Evolutionary conservation across 768 basidiomycete genomes (phyloP), one percentile per base, ranked within the genome.

Genomic region (Cystofilobasidium capitatum): DNA sequence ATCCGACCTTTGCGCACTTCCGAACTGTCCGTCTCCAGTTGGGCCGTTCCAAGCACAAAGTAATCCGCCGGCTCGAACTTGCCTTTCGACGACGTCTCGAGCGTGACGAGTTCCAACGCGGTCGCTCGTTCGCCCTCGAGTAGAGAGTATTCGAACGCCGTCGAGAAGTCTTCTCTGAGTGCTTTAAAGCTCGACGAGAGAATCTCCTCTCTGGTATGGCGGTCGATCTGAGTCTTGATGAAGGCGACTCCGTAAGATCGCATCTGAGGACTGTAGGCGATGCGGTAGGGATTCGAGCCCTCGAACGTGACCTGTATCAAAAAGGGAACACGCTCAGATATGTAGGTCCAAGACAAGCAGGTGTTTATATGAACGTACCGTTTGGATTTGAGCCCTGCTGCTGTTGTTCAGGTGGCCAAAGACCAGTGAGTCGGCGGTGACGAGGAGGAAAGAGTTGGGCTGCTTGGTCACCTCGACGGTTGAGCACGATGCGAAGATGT

Each of bases 381-480:
- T 83, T 65, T 85, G 84, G 55, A 93, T 84, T 72, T 93, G 88
- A 75, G 91, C 81, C 75, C 88, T 88, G 70, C 88, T 84, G 14
- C 90, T 79, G 68, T 86, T 82, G 37, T 80, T 78, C 16, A 90
- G 81, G 7, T 78, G 78, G 10, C 90, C 91, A 54, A 94, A 83
- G 58, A 82, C 77, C 20, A 92, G 76, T 0, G 81, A 78, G 7
- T 79, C 79, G 0, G 81, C 74, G 3, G 83, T 81, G 13, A 83
- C 83, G 49, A 91, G 75, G 26, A 88, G 72, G n/a, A 90, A 75
- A 0, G 85, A 83, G 0, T 81, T 79, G 13, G 39, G 12, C 39
- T 42, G n/a, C 14, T 3, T 29, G 77, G 75, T 77, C 84, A 85
- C 9, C 73, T 74, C 45, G 72, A 66, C 4, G 82, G 81, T n/a